A percentile compares a stretch with the other conserved stretches of the same genome.
Evolutionary conservation across 1,284 basidiomycete genomes (phyloP).

Genomic region (Fistulinella staudtii): DNA sequence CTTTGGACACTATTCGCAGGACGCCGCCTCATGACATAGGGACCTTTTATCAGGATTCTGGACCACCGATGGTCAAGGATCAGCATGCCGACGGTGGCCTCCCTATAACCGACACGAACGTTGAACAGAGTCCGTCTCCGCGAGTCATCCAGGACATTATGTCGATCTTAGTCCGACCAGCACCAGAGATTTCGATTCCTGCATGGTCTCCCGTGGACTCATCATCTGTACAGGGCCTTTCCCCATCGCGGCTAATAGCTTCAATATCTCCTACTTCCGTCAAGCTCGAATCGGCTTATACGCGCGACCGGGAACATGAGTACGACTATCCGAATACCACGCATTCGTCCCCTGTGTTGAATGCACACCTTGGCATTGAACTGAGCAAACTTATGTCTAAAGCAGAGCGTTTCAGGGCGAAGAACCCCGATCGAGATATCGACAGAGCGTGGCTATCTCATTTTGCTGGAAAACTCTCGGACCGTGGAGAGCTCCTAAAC

Average conservation of each 20-base stretch:
- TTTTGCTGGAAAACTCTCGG: constrained; percentile 61
- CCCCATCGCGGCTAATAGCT: constrained; percentile 1
- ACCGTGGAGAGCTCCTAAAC: constrained; percentile 49
- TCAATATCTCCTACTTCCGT: not conserved
- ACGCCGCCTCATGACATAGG: constrained; percentile 8
- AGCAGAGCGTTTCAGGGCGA: constrained; percentile 48
- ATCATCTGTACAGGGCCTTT: constrained; percentile 1
- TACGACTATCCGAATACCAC: constrained; percentile 6
- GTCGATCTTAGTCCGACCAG: constrained; percentile 27
- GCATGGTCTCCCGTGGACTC: constrained; percentile 8
- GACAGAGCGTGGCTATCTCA: constrained; percentile 60
- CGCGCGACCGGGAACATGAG: not conserved
- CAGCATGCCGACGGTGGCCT: constrained; percentile 2
- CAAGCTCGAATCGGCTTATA: constrained; percentile 1
- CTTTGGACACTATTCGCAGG: constrained; percentile 40
- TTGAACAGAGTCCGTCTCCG: constrained; percentile 23
- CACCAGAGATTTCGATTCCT: constrained; percentile 5
- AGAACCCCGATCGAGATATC: constrained; percentile 51
- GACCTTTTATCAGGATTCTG: not conserved
- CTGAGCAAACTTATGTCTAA: constrained; percentile 49
- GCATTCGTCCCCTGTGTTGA: constrained; percentile 45
- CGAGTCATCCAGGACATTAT: constrained; percentile 33
- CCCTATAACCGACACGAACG: not conserved
- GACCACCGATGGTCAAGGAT: not conserved
- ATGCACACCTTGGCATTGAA: constrained; percentile 57